Conservation (phyloP, 2,329 filamentous ascomycete species). For the Fusarium sp. region DNA sequence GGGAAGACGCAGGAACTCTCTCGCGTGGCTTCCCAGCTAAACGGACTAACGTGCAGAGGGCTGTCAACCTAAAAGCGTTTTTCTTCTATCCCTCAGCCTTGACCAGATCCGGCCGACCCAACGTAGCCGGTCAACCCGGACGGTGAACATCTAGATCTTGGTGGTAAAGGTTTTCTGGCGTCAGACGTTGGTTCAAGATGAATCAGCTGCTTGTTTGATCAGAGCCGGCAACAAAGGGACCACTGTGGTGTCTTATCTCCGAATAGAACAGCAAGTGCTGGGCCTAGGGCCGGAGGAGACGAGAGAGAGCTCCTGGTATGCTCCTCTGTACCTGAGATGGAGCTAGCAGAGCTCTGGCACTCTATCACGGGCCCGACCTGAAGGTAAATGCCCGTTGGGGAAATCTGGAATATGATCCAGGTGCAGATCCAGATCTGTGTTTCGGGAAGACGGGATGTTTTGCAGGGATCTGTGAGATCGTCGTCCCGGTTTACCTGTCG, state of each 20-base stretch:
- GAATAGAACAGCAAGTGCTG: conserved; percentile 25
- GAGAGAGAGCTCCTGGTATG: conserved; percentile 1
- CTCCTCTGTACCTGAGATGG: background rate
- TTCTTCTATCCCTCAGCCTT: conserved; percentile 20
- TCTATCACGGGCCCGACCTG: conserved; percentile 7
- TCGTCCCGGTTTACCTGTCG: background rate
- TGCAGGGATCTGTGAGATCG: conserved; percentile 9
- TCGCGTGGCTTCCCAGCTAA: conserved; percentile 14
- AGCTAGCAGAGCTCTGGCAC: conserved; percentile 4
- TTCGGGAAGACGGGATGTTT: conserved; percentile 14
- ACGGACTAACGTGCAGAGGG: conserved; percentile 1
- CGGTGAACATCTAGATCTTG: conserved; percentile 22
- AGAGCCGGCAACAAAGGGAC: background rate
- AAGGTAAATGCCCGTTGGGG: background rate
- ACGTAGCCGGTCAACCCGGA: conserved; percentile 22
- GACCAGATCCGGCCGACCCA: conserved; percentile 33
- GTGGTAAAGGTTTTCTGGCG: conserved; percentile 1
- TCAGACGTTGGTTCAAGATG: background rate
- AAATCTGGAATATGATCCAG: conserved; percentile 29
- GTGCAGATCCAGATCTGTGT: conserved; percentile 20
- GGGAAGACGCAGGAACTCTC: background rate
- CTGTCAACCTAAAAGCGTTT: conserved; percentile 13
- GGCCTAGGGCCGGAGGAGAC: background rate
- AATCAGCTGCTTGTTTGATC: background rate
- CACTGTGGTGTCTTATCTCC: background rate